Conservation (phyloP, 148 eudicot genomes). For the Euryodendron excelsum region DNA sequence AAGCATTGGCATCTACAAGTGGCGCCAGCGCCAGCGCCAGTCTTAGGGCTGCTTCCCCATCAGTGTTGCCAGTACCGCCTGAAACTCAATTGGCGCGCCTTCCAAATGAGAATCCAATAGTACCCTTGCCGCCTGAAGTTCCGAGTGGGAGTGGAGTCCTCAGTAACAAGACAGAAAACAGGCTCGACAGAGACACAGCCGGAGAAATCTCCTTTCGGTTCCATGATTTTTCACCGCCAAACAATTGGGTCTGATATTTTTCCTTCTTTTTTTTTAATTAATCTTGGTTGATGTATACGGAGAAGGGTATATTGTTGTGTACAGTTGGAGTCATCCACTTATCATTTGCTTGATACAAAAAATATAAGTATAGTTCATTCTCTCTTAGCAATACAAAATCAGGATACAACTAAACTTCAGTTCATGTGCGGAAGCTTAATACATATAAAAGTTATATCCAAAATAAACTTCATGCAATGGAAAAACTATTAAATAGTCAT, state of each 20-base stretch:
- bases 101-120: constrained; percentile 25
- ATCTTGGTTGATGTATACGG: background rate
- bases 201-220: constrained; percentile 71
- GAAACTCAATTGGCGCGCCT: constrained; percentile 16
- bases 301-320: background rate
- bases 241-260: constrained; percentile 54
- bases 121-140: constrained; percentile 25
- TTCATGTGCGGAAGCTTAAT: too few species aligned
- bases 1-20: constrained; percentile 17
- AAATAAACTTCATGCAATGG: too few species aligned
- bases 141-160: constrained; percentile 6
- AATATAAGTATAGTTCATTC: too few species aligned
- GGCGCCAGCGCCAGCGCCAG: constrained; percentile 21
- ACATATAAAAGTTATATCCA: too few species aligned
- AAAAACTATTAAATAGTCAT: too few species aligned
- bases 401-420: too few species aligned
- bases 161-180: constrained; percentile 21
- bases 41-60: constrained; percentile 23
- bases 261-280: background rate
- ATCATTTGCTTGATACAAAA: too few species aligned
- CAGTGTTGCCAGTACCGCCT: constrained; percentile 15
- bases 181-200: constrained; percentile 54
- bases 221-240: constrained; percentile 45
- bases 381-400: too few species aligned
- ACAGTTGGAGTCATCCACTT: too few species aligned